These are phyloP conservation scores for Magnolia officinalis DNA, from an alignment of 164 flowering plant genomes.

Conservation along the genomic window DNA sequence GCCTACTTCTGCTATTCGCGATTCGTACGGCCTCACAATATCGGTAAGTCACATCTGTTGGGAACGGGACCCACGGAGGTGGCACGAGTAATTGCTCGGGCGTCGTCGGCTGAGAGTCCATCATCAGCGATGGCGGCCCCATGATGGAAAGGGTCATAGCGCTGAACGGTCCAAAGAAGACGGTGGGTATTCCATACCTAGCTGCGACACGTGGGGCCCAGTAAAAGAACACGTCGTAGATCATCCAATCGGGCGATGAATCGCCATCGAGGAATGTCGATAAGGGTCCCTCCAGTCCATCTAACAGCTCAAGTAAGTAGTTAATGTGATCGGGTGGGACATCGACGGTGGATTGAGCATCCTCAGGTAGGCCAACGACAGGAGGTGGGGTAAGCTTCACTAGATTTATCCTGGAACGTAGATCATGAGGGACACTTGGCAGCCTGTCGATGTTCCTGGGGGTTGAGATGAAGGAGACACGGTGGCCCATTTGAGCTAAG, in stretches of 20 bases:
- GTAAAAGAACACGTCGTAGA: constrained; percentile 13
- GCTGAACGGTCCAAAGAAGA: constrained; percentile 7
- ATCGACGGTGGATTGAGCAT: constrained; percentile 46
- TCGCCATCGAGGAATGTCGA: background rate
- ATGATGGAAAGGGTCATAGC: constrained; percentile 3
- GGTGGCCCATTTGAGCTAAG: constrained; percentile 6
- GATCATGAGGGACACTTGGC: constrained; percentile 5
- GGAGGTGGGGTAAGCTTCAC: constrained; percentile 31
- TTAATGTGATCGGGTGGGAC: constrained; percentile 17
- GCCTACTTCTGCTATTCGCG: background rate
- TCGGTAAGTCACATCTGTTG: background rate
- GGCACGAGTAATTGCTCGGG: background rate
- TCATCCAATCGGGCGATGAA: constrained; percentile 26
- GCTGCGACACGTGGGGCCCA: constrained; percentile 14
- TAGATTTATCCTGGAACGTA: background rate
- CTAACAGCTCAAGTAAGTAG: constrained; percentile 26
- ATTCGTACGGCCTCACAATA: constrained; percentile 10
- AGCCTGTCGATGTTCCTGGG: constrained; percentile 15
- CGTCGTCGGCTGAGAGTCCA: background rate
- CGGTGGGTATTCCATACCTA: background rate
- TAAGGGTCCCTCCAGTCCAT: constrained; percentile 21
- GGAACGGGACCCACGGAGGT: constrained; percentile 13
- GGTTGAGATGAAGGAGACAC: constrained; percentile 10
- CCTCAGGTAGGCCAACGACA: constrained; percentile 18
- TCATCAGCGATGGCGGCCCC: background rate